phyloP scores from a whole-genome alignment of 352 stramenopile species.

The Blastocystis sp. region DNA sequence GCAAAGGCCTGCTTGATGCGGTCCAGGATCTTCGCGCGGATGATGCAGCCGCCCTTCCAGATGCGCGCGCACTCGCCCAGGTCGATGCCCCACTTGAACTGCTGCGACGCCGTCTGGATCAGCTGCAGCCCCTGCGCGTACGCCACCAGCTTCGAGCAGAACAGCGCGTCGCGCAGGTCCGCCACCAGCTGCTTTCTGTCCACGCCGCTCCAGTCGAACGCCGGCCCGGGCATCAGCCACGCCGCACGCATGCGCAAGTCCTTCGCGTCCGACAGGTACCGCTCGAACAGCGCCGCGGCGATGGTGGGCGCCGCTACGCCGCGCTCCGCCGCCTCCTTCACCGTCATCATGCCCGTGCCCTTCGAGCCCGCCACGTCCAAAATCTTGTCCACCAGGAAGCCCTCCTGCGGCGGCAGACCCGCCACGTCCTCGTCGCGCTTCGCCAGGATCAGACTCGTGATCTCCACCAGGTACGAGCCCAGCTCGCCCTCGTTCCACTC shows the following conservation, averaged over 20 bases:
- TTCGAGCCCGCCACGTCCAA: constrained; percentile 99
- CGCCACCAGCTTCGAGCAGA: constrained; percentile 95
- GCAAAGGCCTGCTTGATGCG: constrained; percentile 90
- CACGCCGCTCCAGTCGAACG: constrained; percentile 72
- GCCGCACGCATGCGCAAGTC: constrained; percentile 81
- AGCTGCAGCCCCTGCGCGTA: constrained; percentile 92
- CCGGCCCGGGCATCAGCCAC: constrained; percentile 15
- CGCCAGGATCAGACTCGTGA: constrained; percentile 91
- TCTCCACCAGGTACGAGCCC: constrained; percentile 96
- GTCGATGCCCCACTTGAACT: constrained; percentile 93
- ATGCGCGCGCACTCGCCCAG: constrained; percentile 91
- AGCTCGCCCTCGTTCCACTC: constrained; percentile 95
- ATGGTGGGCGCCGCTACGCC: constrained; percentile 93
- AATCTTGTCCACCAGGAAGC: constrained; percentile 89
- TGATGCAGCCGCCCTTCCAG: constrained; percentile 99
- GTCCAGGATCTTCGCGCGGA: constrained; percentile 91
- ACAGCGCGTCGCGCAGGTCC: constrained; percentile 91
- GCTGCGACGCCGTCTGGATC: constrained; percentile 86
- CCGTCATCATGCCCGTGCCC: constrained; percentile 76
- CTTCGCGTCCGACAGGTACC: constrained; percentile 92
- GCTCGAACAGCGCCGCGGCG: constrained; percentile 88
- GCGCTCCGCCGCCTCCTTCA: constrained; percentile 84
- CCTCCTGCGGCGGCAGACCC: constrained; percentile 71
- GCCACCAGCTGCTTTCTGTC: constrained; percentile 90
- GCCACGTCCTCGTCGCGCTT: constrained; percentile 90